phyloP scores from a whole-genome alignment of 257 asterid species.

The Solanum chilense region DNA sequence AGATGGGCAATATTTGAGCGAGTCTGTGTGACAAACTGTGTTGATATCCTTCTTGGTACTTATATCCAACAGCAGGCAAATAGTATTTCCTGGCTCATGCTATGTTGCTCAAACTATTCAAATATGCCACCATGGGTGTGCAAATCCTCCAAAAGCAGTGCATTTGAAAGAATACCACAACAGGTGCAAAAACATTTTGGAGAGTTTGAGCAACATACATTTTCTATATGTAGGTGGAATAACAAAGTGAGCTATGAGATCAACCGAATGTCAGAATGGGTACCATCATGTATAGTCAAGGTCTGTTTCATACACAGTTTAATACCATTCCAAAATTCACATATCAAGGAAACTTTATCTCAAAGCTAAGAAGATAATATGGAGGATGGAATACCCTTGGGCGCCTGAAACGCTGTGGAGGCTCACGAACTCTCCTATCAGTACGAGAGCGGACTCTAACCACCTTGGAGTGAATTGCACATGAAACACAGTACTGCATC shows the following conservation, averaged over 20 bases:
- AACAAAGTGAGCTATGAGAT: background rate
- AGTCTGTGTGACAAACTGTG: background rate
- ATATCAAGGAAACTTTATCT: background rate
- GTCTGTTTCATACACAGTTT: background rate
- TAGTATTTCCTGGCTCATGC: background rate
- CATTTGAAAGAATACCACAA: background rate
- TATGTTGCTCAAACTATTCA: background rate
- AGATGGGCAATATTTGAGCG: background rate
- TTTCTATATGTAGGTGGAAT: background rate
- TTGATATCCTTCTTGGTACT: background rate
- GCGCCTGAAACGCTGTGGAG: conserved; percentile 73
- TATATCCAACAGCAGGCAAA: background rate
- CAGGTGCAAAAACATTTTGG: background rate
- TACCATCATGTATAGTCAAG: background rate
- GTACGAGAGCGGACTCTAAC: conserved; percentile 58
- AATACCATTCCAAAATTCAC: background rate
- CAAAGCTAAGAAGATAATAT: background rate
- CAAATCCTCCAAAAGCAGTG: background rate
- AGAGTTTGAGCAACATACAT: background rate
- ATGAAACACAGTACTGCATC: conserved; percentile 19
- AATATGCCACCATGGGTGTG: background rate
- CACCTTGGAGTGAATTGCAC: conserved; percentile 44
- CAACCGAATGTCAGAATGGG: background rate
- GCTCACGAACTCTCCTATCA: conserved; percentile 68
- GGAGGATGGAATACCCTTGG: conserved; percentile 34